Evolutionary conservation across 495 filamentous ascomycete species (phyloP).

Genomic region (Penicillium waksmanii): DNA sequence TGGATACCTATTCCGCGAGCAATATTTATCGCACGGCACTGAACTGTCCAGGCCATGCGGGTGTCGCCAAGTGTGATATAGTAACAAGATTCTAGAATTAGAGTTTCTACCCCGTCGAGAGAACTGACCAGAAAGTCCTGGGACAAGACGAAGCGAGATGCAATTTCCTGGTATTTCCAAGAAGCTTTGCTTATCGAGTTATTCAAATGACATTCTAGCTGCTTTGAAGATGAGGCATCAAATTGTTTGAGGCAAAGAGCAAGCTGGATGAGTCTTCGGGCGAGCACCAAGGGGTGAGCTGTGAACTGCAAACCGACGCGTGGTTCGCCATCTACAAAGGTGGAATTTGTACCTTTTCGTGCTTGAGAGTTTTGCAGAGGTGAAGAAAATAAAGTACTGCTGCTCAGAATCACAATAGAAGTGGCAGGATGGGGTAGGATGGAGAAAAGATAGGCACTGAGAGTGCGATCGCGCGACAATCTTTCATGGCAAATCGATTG

Average conservation of each 20-base stretch:
- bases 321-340: background rate
- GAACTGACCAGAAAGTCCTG: conserved; percentile 55
- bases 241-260: conserved; percentile 53
- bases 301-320: conserved; percentile 26
- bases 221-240: conserved; percentile 27
- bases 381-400: conserved; percentile 15
- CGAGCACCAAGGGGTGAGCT: conserved; percentile 48
- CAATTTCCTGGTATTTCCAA: conserved; percentile 36
- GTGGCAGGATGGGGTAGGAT: conserved; percentile 17
- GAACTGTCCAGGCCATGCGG: conserved; percentile 45
- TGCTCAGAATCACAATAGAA: conserved; percentile 14
- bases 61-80: conserved; percentile 47
- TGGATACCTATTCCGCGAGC: conserved; percentile 43
- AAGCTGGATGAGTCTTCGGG: conserved; percentile 50
- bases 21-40: conserved; percentile 45
- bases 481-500: conserved; percentile 18
- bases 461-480: conserved; percentile 15
- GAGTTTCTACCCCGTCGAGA: conserved; percentile 53
- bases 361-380: conserved; percentile 18
- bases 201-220: conserved; percentile 30
- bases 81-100: conserved; percentile 46
- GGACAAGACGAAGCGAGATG: conserved; percentile 46
- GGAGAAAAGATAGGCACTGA: conserved; percentile 18
- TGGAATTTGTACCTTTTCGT: background rate
- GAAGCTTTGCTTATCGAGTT: conserved; percentile 35